Base-by-base conservation (phyloP, 2,329 filamentous ascomycete species). In the Lasiodiplodia theobromae region DNA sequence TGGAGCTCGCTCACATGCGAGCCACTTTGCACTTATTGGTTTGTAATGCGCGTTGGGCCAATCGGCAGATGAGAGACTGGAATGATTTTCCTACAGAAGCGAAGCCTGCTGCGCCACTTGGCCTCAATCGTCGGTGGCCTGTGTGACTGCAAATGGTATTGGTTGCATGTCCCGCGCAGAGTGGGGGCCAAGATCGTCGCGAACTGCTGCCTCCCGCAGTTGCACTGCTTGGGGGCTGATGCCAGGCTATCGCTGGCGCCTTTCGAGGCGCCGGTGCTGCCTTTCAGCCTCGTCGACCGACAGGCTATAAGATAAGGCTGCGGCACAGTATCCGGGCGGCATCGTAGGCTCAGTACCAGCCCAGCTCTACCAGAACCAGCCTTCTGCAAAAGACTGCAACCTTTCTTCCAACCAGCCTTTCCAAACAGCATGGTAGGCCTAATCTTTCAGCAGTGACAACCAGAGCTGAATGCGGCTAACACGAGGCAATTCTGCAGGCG, bases 401-500 rank as follows among this genome's bases (percentile, higher is more conserved):
- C 12, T 10, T 12, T 18, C 4, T 3, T 1, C 34, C 2, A 7
- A 1, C 34, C 54, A 38, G 34, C 34, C 34, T 38, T 37, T n/a
- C n/a, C 37, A 6, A 31, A 6, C 37, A 60, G 4, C 25, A 60
- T 60, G 56, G 56, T 60, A 38, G 11, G 37, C 44, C 44, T 16
- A 5, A 8, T 60, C 56, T 16, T 37, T 16, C 1, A 11, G 7
- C 37, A 58, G 21, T 12, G 34, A 18, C 37, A 28, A 12, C 7
- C 28, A 38, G 7, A 10, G 21, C 11, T 31, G 21, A 18, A n/a
- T 21, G 37, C 21, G 38, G 37, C 56, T 60, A 44, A 60, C 37
- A 60, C 38, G 37, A 47, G n/a, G 21, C 31, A 60, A 60, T 44
- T 38, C 56, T 38, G 18, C n/a, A 60, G 56, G 56, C 56, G 56